Percentiles rank a stretch among this genome's conserved stretches.
These are phyloP conservation scores for Stenogyne calaminthoides DNA, from an alignment of 305 asterid genomes.

Conservation along the genomic window DNA sequence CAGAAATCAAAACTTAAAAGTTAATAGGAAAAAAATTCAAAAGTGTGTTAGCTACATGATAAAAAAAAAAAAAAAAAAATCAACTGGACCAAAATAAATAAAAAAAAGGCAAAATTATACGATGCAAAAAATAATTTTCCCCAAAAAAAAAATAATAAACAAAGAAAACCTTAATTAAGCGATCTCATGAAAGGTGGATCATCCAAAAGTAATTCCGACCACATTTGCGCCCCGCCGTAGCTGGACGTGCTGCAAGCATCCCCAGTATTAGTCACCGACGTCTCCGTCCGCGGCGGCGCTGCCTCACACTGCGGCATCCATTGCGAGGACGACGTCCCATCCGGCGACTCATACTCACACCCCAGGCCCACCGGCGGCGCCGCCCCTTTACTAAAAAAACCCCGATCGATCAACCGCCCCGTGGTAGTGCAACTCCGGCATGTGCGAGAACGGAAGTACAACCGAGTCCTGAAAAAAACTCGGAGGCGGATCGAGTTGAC, in stretches of 20 bases:
- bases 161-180: constrained; percentile 26
- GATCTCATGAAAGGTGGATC: constrained; percentile 60
- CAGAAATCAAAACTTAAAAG: too few relatives aligned
- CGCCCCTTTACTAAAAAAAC: constrained; percentile 24
- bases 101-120: too few relatives aligned
- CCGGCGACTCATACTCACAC: constrained; percentile 32
- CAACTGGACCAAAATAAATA: too few relatives aligned
- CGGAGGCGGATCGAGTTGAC: constrained; percentile 32
- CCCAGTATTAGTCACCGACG: constrained; percentile 33
- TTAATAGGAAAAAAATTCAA: too few relatives aligned
- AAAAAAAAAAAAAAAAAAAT: too few relatives aligned
- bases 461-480: constrained; percentile 25
- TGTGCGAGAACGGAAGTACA: constrained; percentile 44
- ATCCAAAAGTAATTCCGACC: constrained; percentile 62
- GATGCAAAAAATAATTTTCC: too few relatives aligned
- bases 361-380: constrained; percentile 3
- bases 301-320: constrained; percentile 36
- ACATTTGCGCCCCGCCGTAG: constrained; percentile 56
- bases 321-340: constrained; percentile 33
- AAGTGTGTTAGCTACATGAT: too few relatives aligned
- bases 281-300: constrained; percentile 33
- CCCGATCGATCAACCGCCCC: background rate
- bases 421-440: constrained; percentile 52
- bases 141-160: too few relatives aligned
- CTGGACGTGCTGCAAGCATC: constrained; percentile 63